Base-by-base conservation (phyloP, 176 grass and related monocot genomes). In the Zea luxurians region DNA sequence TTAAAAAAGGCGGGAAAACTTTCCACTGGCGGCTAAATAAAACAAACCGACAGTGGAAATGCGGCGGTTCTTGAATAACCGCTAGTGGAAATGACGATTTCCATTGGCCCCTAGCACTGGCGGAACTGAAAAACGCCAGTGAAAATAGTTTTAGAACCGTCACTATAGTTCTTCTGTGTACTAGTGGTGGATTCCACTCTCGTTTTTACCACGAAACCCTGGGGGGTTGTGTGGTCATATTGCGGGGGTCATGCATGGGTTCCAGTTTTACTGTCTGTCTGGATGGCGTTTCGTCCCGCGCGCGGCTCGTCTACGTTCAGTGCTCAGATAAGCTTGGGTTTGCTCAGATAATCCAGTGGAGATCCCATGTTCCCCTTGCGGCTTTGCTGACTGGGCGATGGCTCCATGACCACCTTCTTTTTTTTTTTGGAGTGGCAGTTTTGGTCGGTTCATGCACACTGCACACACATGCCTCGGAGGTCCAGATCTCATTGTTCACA, bases 231-330 rank as follows among this genome's bases (percentile, higher is more conserved):
- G n/a, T 57, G 54, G 18, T 54, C 17, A 46, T 17, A 41, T 21
- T 52, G 48, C n/a, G n/a, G n/a, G n/a, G n/a, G n/a, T 50, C 34
- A 41, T 36, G 13, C 80, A 73, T 80, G 65, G 82, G 66, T 89
- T 89, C 87, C 71, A 11, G 5, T 84, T 53, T 9, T 27, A 27
- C 27, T 27, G 27, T 54, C 48, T 81, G 77, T 72, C 82, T 66
- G 48, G 4, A 43, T 77, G 65, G 57, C 58, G 73, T 40, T n/a
- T 58, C 34, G 53, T 64, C 18, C 53, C 7, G 53, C 7, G 7
- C 7, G 53, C 7, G 7, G 4, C 35, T 13, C 49, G 64, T 84
- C 82, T 6, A 84, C 2, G 66, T 88, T 84, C 86, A 53, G 67
- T 74, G 86, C 46, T 63, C 55, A 34, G 42, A 37, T 37, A 41